phyloP scores from a whole-genome alignment of 768 basidiomycete species.

The Imleria badia region DNA sequence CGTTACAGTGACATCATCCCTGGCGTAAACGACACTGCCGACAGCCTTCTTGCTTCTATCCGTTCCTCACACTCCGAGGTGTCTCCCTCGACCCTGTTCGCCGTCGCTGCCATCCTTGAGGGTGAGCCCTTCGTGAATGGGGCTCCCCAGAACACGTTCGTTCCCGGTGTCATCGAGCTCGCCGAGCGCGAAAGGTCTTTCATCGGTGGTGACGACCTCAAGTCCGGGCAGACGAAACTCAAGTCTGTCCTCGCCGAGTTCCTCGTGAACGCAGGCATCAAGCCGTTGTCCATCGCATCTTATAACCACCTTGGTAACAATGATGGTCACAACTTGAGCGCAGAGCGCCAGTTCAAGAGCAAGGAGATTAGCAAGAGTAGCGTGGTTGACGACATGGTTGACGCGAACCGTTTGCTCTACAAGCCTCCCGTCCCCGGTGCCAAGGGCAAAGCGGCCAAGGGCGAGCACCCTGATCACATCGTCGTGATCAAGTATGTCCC shows the following conservation, averaged over 20 bases:
- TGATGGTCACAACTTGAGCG: slow-evolving; percentile 89
- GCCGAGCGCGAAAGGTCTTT: slow-evolving; percentile 88
- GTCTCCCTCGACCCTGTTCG: slow-evolving; percentile 95
- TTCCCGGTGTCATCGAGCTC: slow-evolving; percentile 91
- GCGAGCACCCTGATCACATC: slow-evolving; percentile 97
- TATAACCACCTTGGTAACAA: slow-evolving; percentile 99
- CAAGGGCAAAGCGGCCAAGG: slow-evolving; percentile 65
- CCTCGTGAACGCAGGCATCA: slow-evolving; percentile 98
- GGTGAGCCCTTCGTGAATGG: slow-evolving; percentile 95
- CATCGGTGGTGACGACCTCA: slow-evolving; percentile 97
- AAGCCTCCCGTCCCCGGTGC: slow-evolving; percentile 67
- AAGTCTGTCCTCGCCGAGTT: slow-evolving; percentile 98
- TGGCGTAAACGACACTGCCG: slow-evolving; percentile 93
- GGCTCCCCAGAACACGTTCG: slow-evolving; percentile 98
- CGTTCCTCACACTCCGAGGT: slow-evolving; percentile 85
- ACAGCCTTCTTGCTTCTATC: slow-evolving; percentile 81
- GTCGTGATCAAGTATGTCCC: slow-evolving; percentile 98
- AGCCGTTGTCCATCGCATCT: slow-evolving; percentile 93
- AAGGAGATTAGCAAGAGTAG: slow-evolving; percentile 98
- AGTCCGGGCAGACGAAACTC: slow-evolving; percentile 97
- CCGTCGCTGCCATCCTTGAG: slow-evolving; percentile 94
- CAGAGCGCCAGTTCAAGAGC: slow-evolving; percentile 92
- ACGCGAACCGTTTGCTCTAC: slow-evolving; percentile 85
- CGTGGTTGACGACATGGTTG: slow-evolving; percentile 98
- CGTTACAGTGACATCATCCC: slow-evolving; percentile 93